Evolutionary conservation across 768 basidiomycete species (phyloP), one percentile per base, ranked within the genome.

Genomic region (Tylopilus felleus): DNA sequence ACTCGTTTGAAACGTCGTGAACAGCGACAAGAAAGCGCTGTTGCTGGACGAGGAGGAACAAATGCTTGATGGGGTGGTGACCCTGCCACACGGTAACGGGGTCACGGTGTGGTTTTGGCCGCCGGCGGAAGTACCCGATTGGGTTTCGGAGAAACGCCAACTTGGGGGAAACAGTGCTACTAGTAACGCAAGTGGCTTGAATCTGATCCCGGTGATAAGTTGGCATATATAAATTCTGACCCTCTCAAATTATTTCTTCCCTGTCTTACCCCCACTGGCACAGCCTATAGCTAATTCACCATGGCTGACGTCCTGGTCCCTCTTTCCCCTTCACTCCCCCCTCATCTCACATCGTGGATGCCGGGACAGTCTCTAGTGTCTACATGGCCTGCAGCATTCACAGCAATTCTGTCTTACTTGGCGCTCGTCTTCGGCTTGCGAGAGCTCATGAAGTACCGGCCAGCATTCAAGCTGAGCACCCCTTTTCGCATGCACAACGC

Each of bases 401-500:
- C 79, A n/a, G 76, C 86, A 13, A 80, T 98, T 60, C 75, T 72
- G 27, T 78, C 80, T 47, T 98, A 98, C 77, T 81, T 98, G 65
- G 82, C 81, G 69, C 72, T 87, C 75, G 83, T 98, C 64, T 95
- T 97, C 65, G 81, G 85, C 51, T 78, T 90, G 47, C 83, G 85
- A 67, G 85, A 84, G 53, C 65, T 89, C 67, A 95, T 97, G 93
- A 88, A 83, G 78, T 82, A 81, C 65, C 75, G 78, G 53, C 75
- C 78, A 60, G 77, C 92, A 1, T 74, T 81, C 67, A 86, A 82
- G 73, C 82, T 96, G 64, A 88, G 81, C 48, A 71, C 77, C 49
- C 77, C 86, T 40, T 95, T 95, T 77, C 90, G 90, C 74, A 61
- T 77, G 23, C 95, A 98, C 75, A 98, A 97, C 71, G 74, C 91